Base-by-base conservation (phyloP, 2,329 filamentous ascomycete genomes). In the Phyllosticta citriasiana region DNA sequence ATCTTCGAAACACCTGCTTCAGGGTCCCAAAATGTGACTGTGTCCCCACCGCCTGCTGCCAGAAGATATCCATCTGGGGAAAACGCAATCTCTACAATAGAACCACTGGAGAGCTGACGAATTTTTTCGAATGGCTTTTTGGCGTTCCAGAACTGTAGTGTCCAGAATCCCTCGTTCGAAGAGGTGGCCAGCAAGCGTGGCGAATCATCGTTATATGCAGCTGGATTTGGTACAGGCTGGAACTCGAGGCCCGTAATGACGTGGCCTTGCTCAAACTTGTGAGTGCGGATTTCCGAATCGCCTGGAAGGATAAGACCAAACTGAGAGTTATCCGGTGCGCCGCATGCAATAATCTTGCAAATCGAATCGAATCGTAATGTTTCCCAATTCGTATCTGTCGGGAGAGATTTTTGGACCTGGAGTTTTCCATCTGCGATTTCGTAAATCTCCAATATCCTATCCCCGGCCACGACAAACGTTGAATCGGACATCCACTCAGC, bases 11-110 rank as follows among this genome's bases (percentile, higher is more conserved):
- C 66, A 6, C 73, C 71, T 30, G 68, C 70, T 40, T 71, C 69
- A 2, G 73, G 62, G 57, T 72, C 68, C 77, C 78, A 80, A n/a
- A 80, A 69, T 5, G 75, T 75, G 10, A 79, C 71, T 6, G 73
- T 69, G 62, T 78, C 75, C 6, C 71, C 71, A 2, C 76, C 75
- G 7, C 73, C 77, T 19, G 76, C 74, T 9, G 78, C 78, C 7
- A 80, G 67, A 33, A 76, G 68, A 4, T 63, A 64, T 10, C 77
- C 76, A 57, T 76, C 70, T 2, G 77, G 75, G 1, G 77, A 77
- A 68, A 78, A 80, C 1, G 76, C 70, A 4, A 79, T 67, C 24
- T 75, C 74, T 47, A 75, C 69, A 0, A 73, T 74, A n/a, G 68
- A 64, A 12, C 73, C 71, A 7, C 68, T 72, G 3, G 68, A 61